These are phyloP conservation scores for Mycena venus DNA, from an alignment of 768 basidiomycete species.

Conservation along the genomic window DNA sequence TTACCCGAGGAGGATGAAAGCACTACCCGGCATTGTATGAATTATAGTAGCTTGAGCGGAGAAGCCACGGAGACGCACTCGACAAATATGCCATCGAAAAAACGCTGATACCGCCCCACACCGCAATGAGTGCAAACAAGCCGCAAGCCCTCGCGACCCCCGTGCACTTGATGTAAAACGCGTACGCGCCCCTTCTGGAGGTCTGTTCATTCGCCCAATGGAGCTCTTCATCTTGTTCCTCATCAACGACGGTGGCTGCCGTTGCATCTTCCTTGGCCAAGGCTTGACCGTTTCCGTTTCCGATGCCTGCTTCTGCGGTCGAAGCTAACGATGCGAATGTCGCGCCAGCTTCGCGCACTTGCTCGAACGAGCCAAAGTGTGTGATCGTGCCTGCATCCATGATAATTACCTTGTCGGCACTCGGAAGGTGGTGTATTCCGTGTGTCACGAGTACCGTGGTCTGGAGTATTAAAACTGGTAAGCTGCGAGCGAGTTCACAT, in stretches of 20 bases:
- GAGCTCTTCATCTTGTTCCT: constrained; percentile 22
- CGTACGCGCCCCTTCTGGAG: constrained; percentile 15
- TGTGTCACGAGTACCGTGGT: constrained; percentile 29
- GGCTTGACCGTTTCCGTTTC: neutral
- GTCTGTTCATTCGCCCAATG: constrained; percentile 9
- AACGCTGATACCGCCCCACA: constrained; percentile 2
- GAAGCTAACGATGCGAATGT: constrained; percentile 20
- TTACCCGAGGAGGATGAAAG: constrained; percentile 10
- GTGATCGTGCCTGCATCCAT: constrained; percentile 23
- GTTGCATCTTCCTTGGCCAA: neutral
- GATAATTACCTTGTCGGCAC: constrained; percentile 27
- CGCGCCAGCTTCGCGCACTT: constrained; percentile 18
- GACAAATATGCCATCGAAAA: constrained; percentile 16
- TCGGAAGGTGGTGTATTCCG: constrained; percentile 25
- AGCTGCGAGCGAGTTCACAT: neutral
- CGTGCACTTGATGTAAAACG: constrained; percentile 21
- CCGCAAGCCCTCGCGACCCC: neutral
- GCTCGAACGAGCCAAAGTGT: constrained; percentile 26
- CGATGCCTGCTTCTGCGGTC: neutral
- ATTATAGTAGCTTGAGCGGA: neutral
- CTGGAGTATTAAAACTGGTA: neutral
- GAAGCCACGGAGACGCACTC: neutral
- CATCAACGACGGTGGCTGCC: constrained; percentile 14
- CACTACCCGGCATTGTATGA: neutral
- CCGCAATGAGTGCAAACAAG: constrained; percentile 1